Percentiles rank a stretch among this genome's conserved stretches.
phyloP scores from a whole-genome alignment of 306 rosid species.

The Dalbergia oliveri region DNA sequence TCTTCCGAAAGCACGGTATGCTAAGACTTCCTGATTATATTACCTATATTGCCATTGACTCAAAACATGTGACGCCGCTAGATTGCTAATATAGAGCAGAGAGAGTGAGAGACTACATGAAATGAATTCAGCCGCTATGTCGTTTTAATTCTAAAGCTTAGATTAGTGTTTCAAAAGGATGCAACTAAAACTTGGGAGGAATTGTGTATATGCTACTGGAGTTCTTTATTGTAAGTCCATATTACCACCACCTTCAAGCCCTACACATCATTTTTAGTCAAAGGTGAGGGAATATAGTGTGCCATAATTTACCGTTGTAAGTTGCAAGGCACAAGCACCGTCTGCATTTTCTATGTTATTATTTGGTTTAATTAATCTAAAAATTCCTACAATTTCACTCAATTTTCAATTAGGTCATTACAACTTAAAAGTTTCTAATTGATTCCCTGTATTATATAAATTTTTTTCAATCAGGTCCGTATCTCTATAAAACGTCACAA shows the following conservation, averaged over 20 bases:
- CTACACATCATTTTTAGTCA: slow-evolving; percentile 17
- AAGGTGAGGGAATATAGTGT: slow-evolving; percentile 38
- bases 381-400: too few relatives aligned
- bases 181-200: slow-evolving; percentile 37
- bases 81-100: slow-evolving; percentile 38
- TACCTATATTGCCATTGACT: slow-evolving; percentile 28
- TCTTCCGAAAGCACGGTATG: slow-evolving; percentile 30
- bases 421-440: too few relatives aligned
- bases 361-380: too few relatives aligned
- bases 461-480: too few relatives aligned
- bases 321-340: slow-evolving; percentile 30
- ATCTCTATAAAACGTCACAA: too few relatives aligned
- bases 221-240: slow-evolving; percentile 39
- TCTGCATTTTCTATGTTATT: slow-evolving; percentile 29
- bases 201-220: background rate
- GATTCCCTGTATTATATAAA: too few relatives aligned
- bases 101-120: slow-evolving; percentile 25
- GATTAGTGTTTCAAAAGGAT: slow-evolving; percentile 28
- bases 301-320: slow-evolving; percentile 31
- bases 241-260: slow-evolving; percentile 23
- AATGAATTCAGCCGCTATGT: slow-evolving; percentile 24
- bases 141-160: slow-evolving; percentile 18
- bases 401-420: too few relatives aligned
- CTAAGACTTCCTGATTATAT: slow-evolving; percentile 23
- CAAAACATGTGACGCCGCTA: slow-evolving; percentile 33